Evolutionary conservation across 345 rosid genomes (phyloP), one percentile per base, ranked within the genome.

Genomic region (Hibiscus tridactylites): DNA sequence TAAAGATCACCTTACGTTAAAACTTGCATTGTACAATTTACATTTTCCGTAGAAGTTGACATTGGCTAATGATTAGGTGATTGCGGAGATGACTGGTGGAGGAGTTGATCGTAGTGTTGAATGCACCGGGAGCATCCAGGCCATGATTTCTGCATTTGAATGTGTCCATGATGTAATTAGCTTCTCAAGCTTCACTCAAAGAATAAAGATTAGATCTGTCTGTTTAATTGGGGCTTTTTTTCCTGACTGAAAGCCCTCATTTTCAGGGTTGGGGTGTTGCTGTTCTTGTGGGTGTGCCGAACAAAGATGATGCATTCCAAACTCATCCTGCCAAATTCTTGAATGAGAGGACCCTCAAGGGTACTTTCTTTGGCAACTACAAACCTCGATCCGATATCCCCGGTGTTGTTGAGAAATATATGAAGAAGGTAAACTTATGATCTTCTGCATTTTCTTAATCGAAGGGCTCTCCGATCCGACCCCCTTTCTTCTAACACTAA

Each of bases 261-360:
- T 68, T 42, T 71, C 81, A 88, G 86, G 92, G 92, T 3, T 88
- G 89, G 93, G 93, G 93, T 79, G 93, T 88, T 61, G 91, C 89
- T 33, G 93, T 88, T 3, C 82, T 87, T 29, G 89, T 85, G 0
- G 91, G 89, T 24, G 85, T 85, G 54, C 91, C 91, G 9, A 84
- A 72, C 78, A 89, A 85, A 81, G 91, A 87, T 52, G 91, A 77
- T 46, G 76, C 80, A 0, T 87, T 87, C 82, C 84, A 87, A 80
- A 83, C 89, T 46, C 84, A 83, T 73, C 91, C 88, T 0, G 52
- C 85, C 79, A 83, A 83, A 53, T 5, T 87, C 0, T 80, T 87
- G 73, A 85, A 85, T 46, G 93, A 85, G 78, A 88, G 87, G 74
- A 88, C 91, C 9, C 87, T 88, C 0, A 87, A 84, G 75, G 93